Conservation (phyloP, 768 basidiomycete species). For the Paxillus involutus region DNA sequence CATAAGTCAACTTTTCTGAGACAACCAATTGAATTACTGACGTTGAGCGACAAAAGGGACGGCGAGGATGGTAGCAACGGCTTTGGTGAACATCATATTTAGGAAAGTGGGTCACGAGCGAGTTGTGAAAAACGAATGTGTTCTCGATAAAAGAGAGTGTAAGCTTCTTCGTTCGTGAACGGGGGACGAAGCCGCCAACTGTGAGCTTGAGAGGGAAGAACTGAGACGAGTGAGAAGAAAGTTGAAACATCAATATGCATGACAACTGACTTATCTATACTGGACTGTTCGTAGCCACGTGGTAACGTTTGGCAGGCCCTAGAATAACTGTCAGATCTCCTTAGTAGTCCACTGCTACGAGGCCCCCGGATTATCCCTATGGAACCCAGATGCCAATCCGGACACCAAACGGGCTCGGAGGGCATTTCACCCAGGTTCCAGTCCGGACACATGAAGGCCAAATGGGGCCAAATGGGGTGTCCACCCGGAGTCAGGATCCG, state of each 20-base stretch:
- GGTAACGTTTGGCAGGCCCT: neutral
- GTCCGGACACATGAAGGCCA: too few species aligned
- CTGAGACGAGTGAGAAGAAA: neutral
- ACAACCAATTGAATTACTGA: constrained; percentile 19
- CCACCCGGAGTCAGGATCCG: too few species aligned
- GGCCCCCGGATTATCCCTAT: too few species aligned
- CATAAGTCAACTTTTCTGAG: constrained; percentile 2
- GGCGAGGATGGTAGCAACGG: constrained; percentile 42
- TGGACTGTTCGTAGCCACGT: constrained; percentile 1
- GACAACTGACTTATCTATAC: constrained; percentile 1
- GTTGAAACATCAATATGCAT: neutral
- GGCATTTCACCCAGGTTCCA: too few species aligned
- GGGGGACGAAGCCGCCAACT: neutral
- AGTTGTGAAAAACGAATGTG: constrained; percentile 19
- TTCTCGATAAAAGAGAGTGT: constrained; percentile 3
- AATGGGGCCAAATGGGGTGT: too few species aligned
- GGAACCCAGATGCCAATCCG: too few species aligned
- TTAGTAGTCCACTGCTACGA: too few species aligned
- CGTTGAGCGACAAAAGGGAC: constrained; percentile 47
- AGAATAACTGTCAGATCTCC: neutral
- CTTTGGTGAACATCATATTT: constrained; percentile 43
- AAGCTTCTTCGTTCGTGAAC: constrained; percentile 8
- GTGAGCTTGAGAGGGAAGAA: neutral
- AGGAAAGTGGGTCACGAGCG: constrained; percentile 11
- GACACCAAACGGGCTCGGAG: too few species aligned